A percentile compares a stretch with the other conserved stretches of the same genome.
These are phyloP conservation scores for Aquilaria yunnanensis DNA, from an alignment of 345 rosid species.

Conservation along the genomic window DNA sequence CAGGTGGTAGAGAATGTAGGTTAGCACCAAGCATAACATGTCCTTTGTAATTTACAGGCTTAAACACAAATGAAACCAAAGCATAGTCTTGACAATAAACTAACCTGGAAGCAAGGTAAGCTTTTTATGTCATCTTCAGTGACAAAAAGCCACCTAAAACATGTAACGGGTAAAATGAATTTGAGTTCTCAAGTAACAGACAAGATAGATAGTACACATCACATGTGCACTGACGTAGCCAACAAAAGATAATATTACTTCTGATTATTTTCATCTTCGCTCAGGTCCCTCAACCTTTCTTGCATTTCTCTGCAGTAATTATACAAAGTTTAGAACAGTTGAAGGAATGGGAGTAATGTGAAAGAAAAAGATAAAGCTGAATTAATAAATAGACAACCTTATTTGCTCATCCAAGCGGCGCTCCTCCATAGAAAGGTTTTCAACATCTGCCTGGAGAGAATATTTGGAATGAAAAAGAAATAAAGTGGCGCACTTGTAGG, in stretches of 20 bases:
- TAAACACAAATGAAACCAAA: slow-evolving; percentile 4
- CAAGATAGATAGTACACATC: neutral
- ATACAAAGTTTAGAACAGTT: slow-evolving; percentile 20
- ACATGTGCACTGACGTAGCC: neutral
- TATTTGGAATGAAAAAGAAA: neutral
- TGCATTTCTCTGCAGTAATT: slow-evolving; percentile 70
- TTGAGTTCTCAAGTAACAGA: slow-evolving; percentile 8
- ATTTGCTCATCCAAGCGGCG: slow-evolving; percentile 52
- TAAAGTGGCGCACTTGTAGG: neutral
- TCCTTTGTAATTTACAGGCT: slow-evolving; percentile 3
- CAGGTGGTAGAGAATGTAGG: slow-evolving; percentile 14
- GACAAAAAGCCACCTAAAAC: slow-evolving; percentile 84
- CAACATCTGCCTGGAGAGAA: slow-evolving; percentile 65
- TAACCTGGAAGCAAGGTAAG: slow-evolving; percentile 89
- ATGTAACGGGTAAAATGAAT: slow-evolving; percentile 20
- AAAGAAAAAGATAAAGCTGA: slow-evolving; percentile 11
- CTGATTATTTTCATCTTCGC: slow-evolving; percentile 85
- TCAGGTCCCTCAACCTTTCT: slow-evolving; percentile 74
- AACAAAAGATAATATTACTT: slow-evolving; percentile 37
- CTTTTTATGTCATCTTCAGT: slow-evolving; percentile 94
- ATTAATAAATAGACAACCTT: slow-evolving; percentile 31
- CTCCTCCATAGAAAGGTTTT: slow-evolving; percentile 64
- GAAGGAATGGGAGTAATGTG: slow-evolving; percentile 2
- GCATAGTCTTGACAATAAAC: slow-evolving; percentile 12
- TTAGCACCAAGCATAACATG: slow-evolving; percentile 1